Base-by-base conservation (phyloP, 257 asterid genomes). In the Perilla frutescens region DNA sequence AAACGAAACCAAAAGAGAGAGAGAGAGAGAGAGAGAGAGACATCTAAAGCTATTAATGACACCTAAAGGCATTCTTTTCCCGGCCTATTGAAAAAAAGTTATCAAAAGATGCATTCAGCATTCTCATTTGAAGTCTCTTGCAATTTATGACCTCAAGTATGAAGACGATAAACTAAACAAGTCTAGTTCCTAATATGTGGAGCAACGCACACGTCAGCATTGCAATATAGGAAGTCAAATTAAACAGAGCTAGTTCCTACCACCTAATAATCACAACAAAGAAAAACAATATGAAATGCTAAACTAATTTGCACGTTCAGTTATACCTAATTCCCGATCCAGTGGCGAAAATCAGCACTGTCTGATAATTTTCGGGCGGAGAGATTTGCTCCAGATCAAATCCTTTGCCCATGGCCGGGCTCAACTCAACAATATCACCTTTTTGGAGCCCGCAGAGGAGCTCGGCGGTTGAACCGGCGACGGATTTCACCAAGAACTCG, bases 251-350 rank as follows among this genome's bases (percentile, higher is more conserved):
- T 74, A 39, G 59, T 13, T 62, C 54, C 60, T 4, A 20, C 26
- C 8, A 72, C 56, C 36, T 31, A 10, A 14, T 47, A 12, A 47
- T 47, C 6, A 11, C 53, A 7, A 36, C 51, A 45, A 20, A 12
- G 53, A 47, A 47, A 10, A 10, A 10, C 8, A 29, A 47, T 5
- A 59, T 6, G 66, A 66, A 73, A 60, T 61, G 14, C 34, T 8
- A 41, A 47, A 10, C 29, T 13, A 20, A 43, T 40, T 82, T 20
- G 65, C 26, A 61, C 4, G 66, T 40, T 29, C 14, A 32, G n/a
- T 66, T 61, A 29, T 64, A 91, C 98, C 99, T 95, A 43, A 95
- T 92, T 80, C 99, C 99, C 70, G 99, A 88, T 62, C 99, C 97
- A 10, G 99, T 95, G 61, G 98, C 99, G 82, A 95, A 95, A 82